Evolutionary conservation across 805 yeast species (phyloP), one percentile per base, ranked within the genome.

Genomic region (Monosporozyma solicola): DNA sequence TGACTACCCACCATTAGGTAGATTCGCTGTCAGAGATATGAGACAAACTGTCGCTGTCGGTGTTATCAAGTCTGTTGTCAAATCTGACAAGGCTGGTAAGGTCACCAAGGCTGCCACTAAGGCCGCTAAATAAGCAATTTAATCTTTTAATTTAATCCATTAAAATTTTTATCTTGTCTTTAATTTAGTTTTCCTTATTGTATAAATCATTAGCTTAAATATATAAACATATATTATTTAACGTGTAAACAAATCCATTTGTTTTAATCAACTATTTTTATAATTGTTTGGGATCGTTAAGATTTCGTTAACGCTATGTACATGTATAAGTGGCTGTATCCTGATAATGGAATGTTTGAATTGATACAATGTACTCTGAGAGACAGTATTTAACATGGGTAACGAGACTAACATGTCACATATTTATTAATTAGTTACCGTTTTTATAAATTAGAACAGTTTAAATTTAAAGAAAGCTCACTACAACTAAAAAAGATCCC

Each of bases 1-100:
- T 72, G 94, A 89, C 72, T 90, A 92, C 84, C 96, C 92, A 74
- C 96, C 95, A 79, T 78, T 92, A 76, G 94, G 96, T 79, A 90
- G 98, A 85, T 80, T 92, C 79, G 92, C 92, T 75, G 97, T 90
- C 83, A 91, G 97, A 87, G 97, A 90, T 80, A 90, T 90, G 97
- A 87, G 97, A 87, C 97, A 90, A 81, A 91, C 97, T 70, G 97
- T 91, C 71, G 97, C 97, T 75, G 97, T 91, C 74, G 97, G 97
- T 87, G 96, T 91, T 74, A 87, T 92, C 87, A 92, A 92, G 85
- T 77, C 89, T 62, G 96, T 89, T 69, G 95, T 80, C 72, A 89
- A 89, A 85, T 72, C 87, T 65, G 85, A 82, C 78, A 78, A 76
- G 72, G 87, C 89, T 71, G 91, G 89, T 79, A 87, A 88, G 90